Percentiles rank a stretch among this genome's conserved stretches.
These are phyloP conservation scores for Phytophthora melonis DNA, from an alignment of 352 stramenopile genomes.

Conservation along the genomic window DNA sequence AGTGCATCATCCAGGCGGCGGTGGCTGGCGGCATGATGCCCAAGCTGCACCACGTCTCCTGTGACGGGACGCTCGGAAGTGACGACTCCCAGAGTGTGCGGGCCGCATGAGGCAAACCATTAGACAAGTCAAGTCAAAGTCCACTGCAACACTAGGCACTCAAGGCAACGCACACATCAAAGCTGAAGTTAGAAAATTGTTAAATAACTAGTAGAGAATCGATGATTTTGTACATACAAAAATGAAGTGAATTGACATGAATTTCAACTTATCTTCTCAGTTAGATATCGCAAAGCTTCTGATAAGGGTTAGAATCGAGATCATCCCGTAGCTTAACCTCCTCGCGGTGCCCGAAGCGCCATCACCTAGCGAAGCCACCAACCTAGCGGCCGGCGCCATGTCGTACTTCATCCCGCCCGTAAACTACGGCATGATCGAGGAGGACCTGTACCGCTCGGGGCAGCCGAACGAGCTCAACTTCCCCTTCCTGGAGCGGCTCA, in stretches of 20 bases:
- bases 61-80: constrained; percentile 44
- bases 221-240: constrained; percentile 27
- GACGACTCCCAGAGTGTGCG: constrained; percentile 36
- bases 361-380: too few relatives aligned
- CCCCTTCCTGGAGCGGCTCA: constrained; percentile 91
- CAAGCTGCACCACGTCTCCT: constrained; percentile 82
- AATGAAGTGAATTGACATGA: constrained; percentile 6
- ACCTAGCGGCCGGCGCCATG: constrained; percentile 48
- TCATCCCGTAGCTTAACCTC: too few relatives aligned
- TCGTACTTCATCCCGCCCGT: constrained; percentile 93
- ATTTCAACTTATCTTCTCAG: constrained; percentile 1
- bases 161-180: background rate
- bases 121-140: constrained; percentile 3
- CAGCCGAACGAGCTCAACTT: constrained; percentile 94
- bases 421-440: constrained; percentile 94
- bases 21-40: constrained; percentile 85
- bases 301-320: background rate
- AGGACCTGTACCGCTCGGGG: constrained; percentile 91
- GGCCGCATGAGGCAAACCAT: constrained; percentile 23
- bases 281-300: background rate
- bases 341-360: too few relatives aligned
- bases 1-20: constrained; percentile 80
- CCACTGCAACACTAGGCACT: too few relatives aligned
- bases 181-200: constrained; percentile 39
- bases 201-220: constrained; percentile 38